Percentiles rank a stretch among this genome's conserved stretches.
Conservation (phyloP, 2,329 filamentous ascomycete species). For the Colletotrichum sublineola region DNA sequence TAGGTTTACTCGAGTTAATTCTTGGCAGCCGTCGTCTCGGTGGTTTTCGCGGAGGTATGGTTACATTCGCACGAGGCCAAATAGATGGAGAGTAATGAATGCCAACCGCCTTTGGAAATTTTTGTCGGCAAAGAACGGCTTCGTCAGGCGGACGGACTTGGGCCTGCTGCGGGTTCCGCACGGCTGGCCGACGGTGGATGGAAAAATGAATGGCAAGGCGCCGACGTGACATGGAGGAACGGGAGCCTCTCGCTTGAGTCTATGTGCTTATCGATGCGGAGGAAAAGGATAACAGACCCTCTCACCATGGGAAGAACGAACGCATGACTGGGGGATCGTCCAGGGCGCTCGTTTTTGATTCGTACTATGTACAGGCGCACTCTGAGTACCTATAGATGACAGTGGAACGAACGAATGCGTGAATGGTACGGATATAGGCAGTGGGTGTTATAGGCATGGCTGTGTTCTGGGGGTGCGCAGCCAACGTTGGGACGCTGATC, state of each 20-base stretch:
- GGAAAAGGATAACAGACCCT: background rate
- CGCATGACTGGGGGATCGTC: slow-evolving; percentile 26
- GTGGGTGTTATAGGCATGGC: background rate
- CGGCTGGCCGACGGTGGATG: background rate
- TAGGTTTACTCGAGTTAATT: background rate
- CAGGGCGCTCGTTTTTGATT: background rate
- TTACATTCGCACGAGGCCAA: slow-evolving; percentile 7
- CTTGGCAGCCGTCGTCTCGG: background rate
- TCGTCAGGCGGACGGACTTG: background rate
- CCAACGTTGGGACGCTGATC: background rate
- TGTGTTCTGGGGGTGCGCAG: background rate
- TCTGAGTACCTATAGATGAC: background rate
- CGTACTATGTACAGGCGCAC: no score
- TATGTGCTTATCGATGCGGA: background rate
- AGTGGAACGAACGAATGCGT: slow-evolving; percentile 10
- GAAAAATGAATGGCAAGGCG: slow-evolving; percentile 26
- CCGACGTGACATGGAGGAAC: background rate
- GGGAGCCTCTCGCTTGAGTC: background rate
- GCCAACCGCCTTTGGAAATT: background rate
- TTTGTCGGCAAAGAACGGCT: slow-evolving; percentile 18
- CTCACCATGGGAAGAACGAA: slow-evolving; percentile 12
- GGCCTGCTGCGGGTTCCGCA: slow-evolving; percentile 15
- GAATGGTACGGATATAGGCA: background rate
- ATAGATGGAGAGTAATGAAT: slow-evolving; percentile 16
- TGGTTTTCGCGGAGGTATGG: background rate